phyloP scores from a whole-genome alignment of 2,329 filamentous ascomycete species.

The Hymenoscyphus repandus region DNA sequence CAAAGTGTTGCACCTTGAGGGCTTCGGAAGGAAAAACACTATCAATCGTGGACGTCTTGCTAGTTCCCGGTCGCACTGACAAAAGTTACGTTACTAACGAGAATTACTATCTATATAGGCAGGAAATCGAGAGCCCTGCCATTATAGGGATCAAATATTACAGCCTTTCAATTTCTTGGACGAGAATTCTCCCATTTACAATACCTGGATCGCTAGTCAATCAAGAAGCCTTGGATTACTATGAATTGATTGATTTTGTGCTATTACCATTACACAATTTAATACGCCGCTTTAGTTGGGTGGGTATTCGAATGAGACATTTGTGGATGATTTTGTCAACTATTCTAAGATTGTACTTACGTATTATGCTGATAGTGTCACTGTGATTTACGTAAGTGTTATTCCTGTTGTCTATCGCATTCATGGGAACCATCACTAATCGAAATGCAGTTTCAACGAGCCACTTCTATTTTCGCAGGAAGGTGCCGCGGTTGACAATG shows the following conservation, averaged over 20 bases:
- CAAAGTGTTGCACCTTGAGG: slow-evolving; percentile 26
- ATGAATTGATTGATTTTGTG: slow-evolving; percentile 45
- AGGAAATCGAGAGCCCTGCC: slow-evolving; percentile 47
- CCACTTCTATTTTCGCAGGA: slow-evolving; percentile 31
- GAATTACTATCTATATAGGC: slow-evolving; percentile 51
- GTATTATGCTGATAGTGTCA: slow-evolving; percentile 44
- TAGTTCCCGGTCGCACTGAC: slow-evolving; percentile 15
- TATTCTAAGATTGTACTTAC: slow-evolving; percentile 47
- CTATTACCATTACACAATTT: slow-evolving; percentile 44
- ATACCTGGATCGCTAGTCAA: slow-evolving; percentile 46
- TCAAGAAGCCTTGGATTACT: slow-evolving; percentile 44
- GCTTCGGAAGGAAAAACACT: slow-evolving; percentile 41
- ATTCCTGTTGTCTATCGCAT: not conserved
- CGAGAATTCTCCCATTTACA: slow-evolving; percentile 45
- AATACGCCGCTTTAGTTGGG: slow-evolving; percentile 43
- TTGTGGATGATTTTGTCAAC: slow-evolving; percentile 45
- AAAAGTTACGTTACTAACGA: slow-evolving; percentile 36
- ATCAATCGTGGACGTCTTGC: slow-evolving; percentile 5
- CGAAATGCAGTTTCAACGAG: slow-evolving; percentile 50
- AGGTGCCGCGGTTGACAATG: slow-evolving; percentile 16
- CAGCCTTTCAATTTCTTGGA: slow-evolving; percentile 47
- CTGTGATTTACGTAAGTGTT: not conserved
- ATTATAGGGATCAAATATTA: slow-evolving; percentile 47
- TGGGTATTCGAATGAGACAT: slow-evolving; percentile 30
- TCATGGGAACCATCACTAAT: slow-evolving; percentile 28